Evolutionary conservation across 225 moss, liverwort and hornwort species (phyloP), one percentile per base, ranked within the genome.

Genomic region (Asterella californica): DNA sequence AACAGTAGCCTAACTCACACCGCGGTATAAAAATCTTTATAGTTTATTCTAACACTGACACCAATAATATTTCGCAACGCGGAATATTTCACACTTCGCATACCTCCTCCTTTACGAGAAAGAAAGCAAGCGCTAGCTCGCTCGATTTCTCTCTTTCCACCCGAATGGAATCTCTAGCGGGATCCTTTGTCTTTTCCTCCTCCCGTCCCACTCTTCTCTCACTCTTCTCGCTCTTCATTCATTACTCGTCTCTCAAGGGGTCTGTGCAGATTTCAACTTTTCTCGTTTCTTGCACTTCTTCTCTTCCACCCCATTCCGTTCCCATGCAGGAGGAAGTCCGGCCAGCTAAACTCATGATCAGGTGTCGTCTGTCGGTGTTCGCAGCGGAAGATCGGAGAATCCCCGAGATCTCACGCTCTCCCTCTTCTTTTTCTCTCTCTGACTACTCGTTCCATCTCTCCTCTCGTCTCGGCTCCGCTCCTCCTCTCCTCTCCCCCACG

Each of bases 31-130:
- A n/a, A n/a, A n/a, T n/a, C n/a, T n/a, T n/a, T n/a, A n/a, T n/a
- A n/a, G n/a, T n/a, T n/a, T n/a, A n/a, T n/a, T n/a, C n/a, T n/a
- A n/a, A n/a, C n/a, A n/a, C n/a, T n/a, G n/a, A n/a, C n/a, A n/a
- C n/a, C n/a, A n/a, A n/a, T n/a, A n/a, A n/a, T n/a, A n/a, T n/a
- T n/a, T n/a, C n/a, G n/a, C n/a, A n/a, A n/a, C n/a, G n/a, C n/a
- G n/a, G n/a, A n/a, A n/a, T n/a, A n/a, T n/a, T n/a, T n/a, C n/a
- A n/a, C n/a, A n/a, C n/a, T n/a, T n/a, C n/a, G n/a, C n/a, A n/a
- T n/a, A n/a, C n/a, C n/a, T n/a, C 67, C 61, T 52, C 67, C 33
- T 64, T 64, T 64, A 67, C 34, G 34, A 67, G 67, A 36, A 67
- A 67, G 67, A 67, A 67, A 67, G 67, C 34, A 61, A 9, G 61